phyloP scores from a whole-genome alignment of 176 grass and related monocot genomes.

The Puya raimondii region DNA sequence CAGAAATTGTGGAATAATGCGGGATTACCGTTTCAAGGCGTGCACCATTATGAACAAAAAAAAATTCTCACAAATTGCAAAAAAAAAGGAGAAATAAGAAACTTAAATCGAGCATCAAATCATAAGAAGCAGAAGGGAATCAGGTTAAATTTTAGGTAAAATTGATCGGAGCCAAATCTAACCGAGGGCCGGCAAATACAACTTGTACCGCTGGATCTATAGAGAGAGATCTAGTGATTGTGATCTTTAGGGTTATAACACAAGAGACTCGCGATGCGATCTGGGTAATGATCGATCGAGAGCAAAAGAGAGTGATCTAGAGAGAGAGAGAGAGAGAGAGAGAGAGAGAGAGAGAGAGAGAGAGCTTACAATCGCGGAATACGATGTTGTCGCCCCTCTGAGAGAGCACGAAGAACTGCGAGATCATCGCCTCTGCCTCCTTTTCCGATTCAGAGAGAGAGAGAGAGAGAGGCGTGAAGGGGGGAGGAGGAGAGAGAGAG shows the following conservation, averaged over 20 bases:
- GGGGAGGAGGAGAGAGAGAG: background rate
- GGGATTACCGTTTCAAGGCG: too few species aligned
- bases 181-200: background rate
- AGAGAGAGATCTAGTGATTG: background rate
- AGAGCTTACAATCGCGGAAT: conserved; percentile 82
- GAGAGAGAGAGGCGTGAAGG: background rate
- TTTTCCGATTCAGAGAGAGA: background rate
- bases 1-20: too few species aligned
- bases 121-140: background rate
- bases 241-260: background rate
- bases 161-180: too few species aligned
- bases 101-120: background rate
- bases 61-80: too few species aligned
- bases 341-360: conserved; percentile 20
- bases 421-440: conserved; percentile 49
- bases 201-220: background rate
- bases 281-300: background rate
- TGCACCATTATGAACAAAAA: too few species aligned
- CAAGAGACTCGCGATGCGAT: background rate
- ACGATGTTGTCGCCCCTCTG: conserved; percentile 99
- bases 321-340: conserved; percentile 24
- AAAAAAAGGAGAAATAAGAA: background rate
- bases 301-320: background rate
- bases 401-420: conserved; percentile 98
- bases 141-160: too few species aligned